Conservation (phyloP, 805 yeast species). For the Hermanozyma aechmeae region DNA sequence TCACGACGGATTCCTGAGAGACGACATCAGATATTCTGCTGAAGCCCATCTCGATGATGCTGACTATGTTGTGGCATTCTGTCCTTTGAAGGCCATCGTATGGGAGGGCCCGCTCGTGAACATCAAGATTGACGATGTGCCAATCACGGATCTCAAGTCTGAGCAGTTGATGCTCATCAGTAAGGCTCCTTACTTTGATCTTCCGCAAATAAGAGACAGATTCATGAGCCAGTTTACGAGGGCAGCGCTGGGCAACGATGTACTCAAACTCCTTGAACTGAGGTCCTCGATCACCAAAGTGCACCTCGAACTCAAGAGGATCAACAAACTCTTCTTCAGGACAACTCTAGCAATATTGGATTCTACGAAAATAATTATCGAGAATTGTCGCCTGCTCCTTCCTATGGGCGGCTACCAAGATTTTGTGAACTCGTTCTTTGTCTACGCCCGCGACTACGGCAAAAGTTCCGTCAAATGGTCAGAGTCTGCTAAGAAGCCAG, state of each 20-base stretch:
- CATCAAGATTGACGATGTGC: conserved; percentile 37
- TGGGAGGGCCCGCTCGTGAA: conserved; percentile 82
- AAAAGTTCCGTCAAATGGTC: conserved; percentile 57
- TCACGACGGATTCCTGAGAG: too few relatives aligned
- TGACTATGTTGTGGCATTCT: conserved; percentile 63
- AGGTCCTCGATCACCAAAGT: conserved; percentile 66
- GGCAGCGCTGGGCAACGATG: conserved; percentile 10
- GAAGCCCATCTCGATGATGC: conserved; percentile 14
- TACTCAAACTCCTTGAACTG: conserved; percentile 41
- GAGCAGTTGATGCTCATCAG: conserved; percentile 63
- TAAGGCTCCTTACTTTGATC: conserved; percentile 51
- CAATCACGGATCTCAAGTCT: conserved; percentile 48
- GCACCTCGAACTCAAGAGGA: conserved; percentile 60
- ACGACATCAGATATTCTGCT: conserved; percentile 1
- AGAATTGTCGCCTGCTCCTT: conserved; percentile 43
- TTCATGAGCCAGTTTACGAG: too few relatives aligned
- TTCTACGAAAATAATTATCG: conserved; percentile 42
- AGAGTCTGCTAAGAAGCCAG: conserved; percentile 57
- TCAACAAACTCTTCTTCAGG: conserved; percentile 57
- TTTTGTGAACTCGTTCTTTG: conserved; percentile 60
- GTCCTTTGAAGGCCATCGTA: conserved; percentile 75
- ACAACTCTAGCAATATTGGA: conserved; percentile 59
- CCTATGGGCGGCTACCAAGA: conserved; percentile 60
- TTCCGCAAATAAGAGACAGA: conserved; percentile 45
- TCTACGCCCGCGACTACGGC: conserved; percentile 76